Conservation (phyloP, 192 early-diverging fungal genomes). For the Lobulomyces angularis region DNA sequence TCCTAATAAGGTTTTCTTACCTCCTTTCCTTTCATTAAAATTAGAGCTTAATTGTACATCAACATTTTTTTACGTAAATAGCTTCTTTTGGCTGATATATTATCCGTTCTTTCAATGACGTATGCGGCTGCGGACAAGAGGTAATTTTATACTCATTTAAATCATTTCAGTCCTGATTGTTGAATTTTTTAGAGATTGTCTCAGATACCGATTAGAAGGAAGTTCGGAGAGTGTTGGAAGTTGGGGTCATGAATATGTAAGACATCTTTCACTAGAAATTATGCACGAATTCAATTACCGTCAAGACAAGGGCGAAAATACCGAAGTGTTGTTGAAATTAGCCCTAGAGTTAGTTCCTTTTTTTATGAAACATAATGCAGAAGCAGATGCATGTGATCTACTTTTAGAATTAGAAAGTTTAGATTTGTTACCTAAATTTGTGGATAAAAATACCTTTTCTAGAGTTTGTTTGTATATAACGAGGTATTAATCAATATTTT, state of each 20-base stretch:
- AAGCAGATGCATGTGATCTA: slow-evolving; percentile 96
- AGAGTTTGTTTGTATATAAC: slow-evolving; percentile 93
- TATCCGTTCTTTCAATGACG: slow-evolving; percentile 94
- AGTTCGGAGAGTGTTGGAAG: slow-evolving; percentile 62
- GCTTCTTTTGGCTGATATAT: slow-evolving; percentile 80
- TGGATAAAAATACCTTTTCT: slow-evolving; percentile 84
- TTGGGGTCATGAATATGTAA: slow-evolving; percentile 99
- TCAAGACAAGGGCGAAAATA: slow-evolving; percentile 46
- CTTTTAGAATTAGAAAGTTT: slow-evolving; percentile 79
- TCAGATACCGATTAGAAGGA: slow-evolving; percentile 81
- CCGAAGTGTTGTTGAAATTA: slow-evolving; percentile 55
- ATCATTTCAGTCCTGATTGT: too few species aligned
- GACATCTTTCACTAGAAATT: slow-evolving; percentile 82
- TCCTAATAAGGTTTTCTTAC: slow-evolving; percentile 56
- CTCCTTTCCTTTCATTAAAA: slow-evolving; percentile 2
- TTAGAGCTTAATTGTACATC: not conserved
- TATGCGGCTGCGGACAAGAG: slow-evolving; percentile 77
- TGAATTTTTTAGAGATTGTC: too few species aligned
- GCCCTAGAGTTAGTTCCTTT: slow-evolving; percentile 86
- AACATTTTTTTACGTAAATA: slow-evolving; percentile 17
- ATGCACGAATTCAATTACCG: slow-evolving; percentile 66
- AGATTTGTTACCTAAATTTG: slow-evolving; percentile 64
- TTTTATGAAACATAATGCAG: slow-evolving; percentile 92
- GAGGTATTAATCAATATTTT: slow-evolving; percentile 32
- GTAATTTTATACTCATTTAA: too few species aligned